Evolutionary conservation across 257 asterid genomes (phyloP), one percentile per base, ranked within the genome.

Genomic region (Penstemon davidsonii): DNA sequence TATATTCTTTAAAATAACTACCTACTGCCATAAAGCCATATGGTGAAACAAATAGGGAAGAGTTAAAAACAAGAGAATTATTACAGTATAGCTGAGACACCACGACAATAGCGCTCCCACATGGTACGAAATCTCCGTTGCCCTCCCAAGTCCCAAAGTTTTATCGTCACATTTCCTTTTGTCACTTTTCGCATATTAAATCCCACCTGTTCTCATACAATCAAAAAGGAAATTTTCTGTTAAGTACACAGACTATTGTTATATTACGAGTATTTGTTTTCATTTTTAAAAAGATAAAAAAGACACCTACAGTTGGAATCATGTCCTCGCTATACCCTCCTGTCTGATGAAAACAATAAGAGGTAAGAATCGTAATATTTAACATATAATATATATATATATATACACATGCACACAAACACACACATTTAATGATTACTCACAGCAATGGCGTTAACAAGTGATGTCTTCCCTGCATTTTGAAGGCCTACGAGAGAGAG

Each of bases 61-160:
- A 19, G 67, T 6, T 68, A 50, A 47, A 60, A 60, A 37, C 52
- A 38, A 0, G 62, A 39, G 69, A 73, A 60, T 86, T 87, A 92
- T 86, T 89, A 92, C 98, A 90, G 44, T 62, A 92, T 92, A 33
- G 95, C 97, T 25, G 96, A 77, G 87, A 88, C 98, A 56, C 98
- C 97, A 10, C 98, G 93, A 64, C 98, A 92, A 50, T 92, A 92
- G 37, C 96, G 97, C 80, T 92, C 98, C 98, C 98, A 92, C 98
- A 90, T 92, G 49, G 96, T 66, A 41, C 97, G 96, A 49, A 88
- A 92, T 77, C 96, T 90, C 4, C 90, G 75, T 76, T 92, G 98
- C 64, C 98, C 98, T 73, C 98, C 97, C 80, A 90, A 88, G 71
- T 92, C 98, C 98, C 98, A 92, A 40, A 92, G 90, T 71, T 92